phyloP scores from a whole-genome alignment of 768 basidiomycete genomes.

The Pseudohyphozyma bogoriensis region DNA sequence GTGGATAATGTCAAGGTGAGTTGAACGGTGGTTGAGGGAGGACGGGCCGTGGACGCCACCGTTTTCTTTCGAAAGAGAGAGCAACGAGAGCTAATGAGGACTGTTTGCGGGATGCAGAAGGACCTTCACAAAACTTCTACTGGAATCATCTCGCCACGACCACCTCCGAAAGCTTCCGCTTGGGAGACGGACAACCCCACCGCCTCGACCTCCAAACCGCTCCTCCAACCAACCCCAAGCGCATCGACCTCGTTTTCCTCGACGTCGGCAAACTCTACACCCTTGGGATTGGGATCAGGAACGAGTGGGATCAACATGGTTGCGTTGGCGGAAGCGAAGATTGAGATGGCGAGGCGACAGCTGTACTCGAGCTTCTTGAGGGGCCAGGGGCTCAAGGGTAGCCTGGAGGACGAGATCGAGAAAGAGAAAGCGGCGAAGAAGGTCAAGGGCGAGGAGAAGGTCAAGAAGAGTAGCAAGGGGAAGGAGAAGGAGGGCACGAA shows the following conservation, averaged over 20 bases:
- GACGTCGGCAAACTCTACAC: too few species aligned
- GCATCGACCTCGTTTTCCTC: too few species aligned
- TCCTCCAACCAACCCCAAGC: too few species aligned
- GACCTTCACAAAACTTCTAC: slow-evolving; percentile 24
- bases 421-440: neutral
- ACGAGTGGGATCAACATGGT: slow-evolving; percentile 22
- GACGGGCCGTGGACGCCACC: neutral
- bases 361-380: slow-evolving; percentile 30
- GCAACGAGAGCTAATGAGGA: neutral
- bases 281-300: neutral
- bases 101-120: neutral
- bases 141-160: slow-evolving; percentile 29
- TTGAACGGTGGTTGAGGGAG: too few species aligned
- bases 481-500: neutral
- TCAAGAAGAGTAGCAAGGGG: slow-evolving; percentile 4
- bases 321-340: slow-evolving; percentile 28
- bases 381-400: slow-evolving; percentile 4
- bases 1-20: too few species aligned
- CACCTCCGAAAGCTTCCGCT: slow-evolving; percentile 5
- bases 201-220: neutral
- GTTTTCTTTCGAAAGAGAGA: neutral
- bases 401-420: neutral
- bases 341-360: slow-evolving; percentile 26
- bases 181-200: neutral
- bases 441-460: neutral